Percentiles rank a stretch among this genome's conserved stretches.
Conservation (phyloP, 1,284 basidiomycete species). For the Sphaerobolus stellatus region DNA sequence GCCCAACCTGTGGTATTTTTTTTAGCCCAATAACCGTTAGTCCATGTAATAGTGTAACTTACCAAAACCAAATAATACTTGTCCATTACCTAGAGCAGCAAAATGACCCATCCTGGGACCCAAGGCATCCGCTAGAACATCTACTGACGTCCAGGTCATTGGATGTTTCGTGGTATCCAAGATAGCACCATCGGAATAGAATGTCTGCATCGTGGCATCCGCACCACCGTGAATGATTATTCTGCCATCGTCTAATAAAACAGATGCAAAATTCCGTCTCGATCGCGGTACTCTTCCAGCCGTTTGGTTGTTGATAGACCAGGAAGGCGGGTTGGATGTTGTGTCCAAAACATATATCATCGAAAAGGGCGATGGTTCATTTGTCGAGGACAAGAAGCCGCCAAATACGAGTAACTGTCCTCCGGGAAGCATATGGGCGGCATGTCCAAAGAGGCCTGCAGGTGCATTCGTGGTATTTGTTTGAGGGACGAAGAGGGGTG, state of each 20-base stretch:
- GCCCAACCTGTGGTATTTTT: conserved; percentile 65
- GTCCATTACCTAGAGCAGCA: conserved; percentile 57
- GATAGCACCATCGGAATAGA: conserved; percentile 72
- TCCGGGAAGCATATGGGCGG: conserved; percentile 62
- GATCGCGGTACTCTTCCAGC: conserved; percentile 48
- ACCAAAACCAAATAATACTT: conserved; percentile 81
- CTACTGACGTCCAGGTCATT: conserved; percentile 55
- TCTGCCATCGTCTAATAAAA: conserved; percentile 50
- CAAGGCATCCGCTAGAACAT: conserved; percentile 48
- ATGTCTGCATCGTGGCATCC: conserved; percentile 54
- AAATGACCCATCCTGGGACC: conserved; percentile 71
- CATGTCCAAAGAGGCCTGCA: conserved; percentile 68
- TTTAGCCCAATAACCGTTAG: no score
- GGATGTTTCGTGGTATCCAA: conserved; percentile 59
- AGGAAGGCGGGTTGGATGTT: conserved; percentile 43
- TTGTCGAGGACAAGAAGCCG: conserved; percentile 44
- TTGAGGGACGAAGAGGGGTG: conserved; percentile 52
- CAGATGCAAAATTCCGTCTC: conserved; percentile 69
- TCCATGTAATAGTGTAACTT: no score
- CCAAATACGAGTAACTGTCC: conserved; percentile 75
- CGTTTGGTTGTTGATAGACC: conserved; percentile 49
- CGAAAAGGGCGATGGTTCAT: conserved; percentile 52
- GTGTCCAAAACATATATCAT: conserved; percentile 68
- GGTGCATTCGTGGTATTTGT: conserved; percentile 56
- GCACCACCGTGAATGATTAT: conserved; percentile 78